Evolutionary conservation across 2,329 filamentous ascomycete species (phyloP).

Genomic region (Hymenoscyphus fraxineus): DNA sequence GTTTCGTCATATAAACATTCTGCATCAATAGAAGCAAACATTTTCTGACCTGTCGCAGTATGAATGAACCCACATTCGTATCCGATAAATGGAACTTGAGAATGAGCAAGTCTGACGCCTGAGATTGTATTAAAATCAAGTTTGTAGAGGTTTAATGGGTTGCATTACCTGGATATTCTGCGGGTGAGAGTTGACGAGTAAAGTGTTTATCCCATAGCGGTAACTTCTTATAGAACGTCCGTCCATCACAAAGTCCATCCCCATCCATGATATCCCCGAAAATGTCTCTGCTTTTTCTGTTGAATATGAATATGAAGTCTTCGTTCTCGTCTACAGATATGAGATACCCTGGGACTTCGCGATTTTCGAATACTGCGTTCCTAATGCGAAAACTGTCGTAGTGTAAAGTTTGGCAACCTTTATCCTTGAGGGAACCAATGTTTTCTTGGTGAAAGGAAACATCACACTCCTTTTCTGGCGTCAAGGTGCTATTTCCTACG

Average conservation of each 20-base stretch:
- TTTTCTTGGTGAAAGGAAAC: not conserved
- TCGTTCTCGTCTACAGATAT: conserved; percentile 21
- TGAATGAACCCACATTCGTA: conserved; percentile 6
- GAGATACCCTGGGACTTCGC: conserved; percentile 18
- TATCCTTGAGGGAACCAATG: not conserved
- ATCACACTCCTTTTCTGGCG: not conserved
- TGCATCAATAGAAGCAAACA: conserved; percentile 19
- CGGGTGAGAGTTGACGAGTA: not conserved
- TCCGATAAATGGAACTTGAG: not conserved
- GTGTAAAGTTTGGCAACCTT: conserved; percentile 8
- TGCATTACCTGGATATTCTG: not conserved
- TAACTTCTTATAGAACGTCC: not conserved
- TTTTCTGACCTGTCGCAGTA: conserved; percentile 14
- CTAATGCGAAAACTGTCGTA: conserved; percentile 23
- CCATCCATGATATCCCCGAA: not conserved
- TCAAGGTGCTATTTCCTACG: not conserved
- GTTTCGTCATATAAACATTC: conserved; percentile 28
- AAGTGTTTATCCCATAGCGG: not conserved
- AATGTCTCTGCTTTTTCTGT: not conserved
- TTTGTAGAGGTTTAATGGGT: no score
- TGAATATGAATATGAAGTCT: not conserved
- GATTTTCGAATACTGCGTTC: conserved; percentile 23
- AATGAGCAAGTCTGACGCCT: not conserved
- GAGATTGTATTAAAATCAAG: no score
- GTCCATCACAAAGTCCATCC: not conserved